Evolutionary conservation across 106 monocot species (phyloP).

Genomic region (Ottelia alismoides): DNA sequence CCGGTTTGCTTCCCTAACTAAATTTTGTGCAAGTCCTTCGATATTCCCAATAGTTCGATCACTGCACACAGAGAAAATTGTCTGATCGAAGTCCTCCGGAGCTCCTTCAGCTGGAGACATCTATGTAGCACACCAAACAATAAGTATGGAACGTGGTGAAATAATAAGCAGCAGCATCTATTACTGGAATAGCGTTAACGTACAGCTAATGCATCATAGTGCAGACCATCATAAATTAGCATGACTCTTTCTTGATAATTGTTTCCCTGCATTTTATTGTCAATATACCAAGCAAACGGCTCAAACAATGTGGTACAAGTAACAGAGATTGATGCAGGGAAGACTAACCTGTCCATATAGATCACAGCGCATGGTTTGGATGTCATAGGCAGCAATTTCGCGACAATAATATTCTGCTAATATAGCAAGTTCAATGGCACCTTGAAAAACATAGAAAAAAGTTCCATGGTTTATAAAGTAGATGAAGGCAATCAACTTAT

Average conservation of each 20-base stretch:
- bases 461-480: no score
- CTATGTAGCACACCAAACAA: constrained; percentile 20
- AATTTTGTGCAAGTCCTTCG: constrained; percentile 65
- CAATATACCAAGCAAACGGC: no score
- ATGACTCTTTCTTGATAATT: constrained; percentile 79
- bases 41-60: constrained; percentile 51
- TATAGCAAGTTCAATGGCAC: constrained; percentile 94
- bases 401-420: constrained; percentile 78
- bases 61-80: constrained; percentile 56
- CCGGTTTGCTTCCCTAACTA: constrained; percentile 78
- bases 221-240: constrained; percentile 97
- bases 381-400: constrained; percentile 99
- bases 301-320: constrained; percentile 1
- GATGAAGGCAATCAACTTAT: no score
- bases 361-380: constrained; percentile 90
- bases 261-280: constrained; percentile 40
- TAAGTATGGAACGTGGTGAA: neutral
- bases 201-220: constrained; percentile 98
- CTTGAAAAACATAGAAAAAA: constrained; percentile 22
- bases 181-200: constrained; percentile 27
- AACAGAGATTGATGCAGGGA: no score
- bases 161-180: no score
- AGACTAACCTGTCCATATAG: constrained; percentile 81
- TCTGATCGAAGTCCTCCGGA: constrained; percentile 97
- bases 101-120: constrained; percentile 81